Percentiles rank a stretch among this genome's conserved stretches.
These are phyloP conservation scores for Adansonia rubrostipa DNA, from an alignment of 441 rosid species.

Conservation along the genomic window DNA sequence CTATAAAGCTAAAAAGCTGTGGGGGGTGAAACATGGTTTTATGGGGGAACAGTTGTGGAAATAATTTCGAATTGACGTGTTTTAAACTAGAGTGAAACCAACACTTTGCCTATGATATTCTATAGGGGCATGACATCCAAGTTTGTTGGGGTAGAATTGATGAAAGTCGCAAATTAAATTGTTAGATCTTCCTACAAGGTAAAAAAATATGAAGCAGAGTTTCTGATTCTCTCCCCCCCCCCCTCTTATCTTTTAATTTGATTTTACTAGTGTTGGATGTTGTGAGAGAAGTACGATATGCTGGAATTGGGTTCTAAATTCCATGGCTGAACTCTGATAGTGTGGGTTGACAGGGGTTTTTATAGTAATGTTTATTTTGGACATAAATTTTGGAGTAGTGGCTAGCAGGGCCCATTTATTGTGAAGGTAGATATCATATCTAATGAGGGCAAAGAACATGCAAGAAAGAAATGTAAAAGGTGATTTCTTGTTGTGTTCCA, in stretches of 20 bases:
- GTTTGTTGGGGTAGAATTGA: constrained; percentile 5
- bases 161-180: background rate
- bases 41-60: background rate
- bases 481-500: background rate
- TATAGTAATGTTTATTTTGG: background rate
- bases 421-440: background rate
- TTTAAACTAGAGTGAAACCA: background rate
- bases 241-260: background rate
- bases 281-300: background rate
- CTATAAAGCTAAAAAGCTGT: constrained; percentile 1
- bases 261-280: background rate
- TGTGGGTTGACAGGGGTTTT: constrained; percentile 11
- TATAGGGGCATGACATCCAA: background rate
- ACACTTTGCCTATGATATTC: background rate
- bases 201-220: background rate
- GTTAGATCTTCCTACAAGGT: constrained; percentile 3
- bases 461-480: background rate
- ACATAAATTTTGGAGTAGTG: background rate
- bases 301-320: constrained; percentile 21
- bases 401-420: constrained; percentile 9
- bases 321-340: background rate
- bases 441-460: background rate
- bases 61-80: background rate
- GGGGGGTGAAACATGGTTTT: background rate
- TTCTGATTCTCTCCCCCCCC: too few relatives aligned